Evolutionary conservation across 441 rosid genomes (phyloP).

Genomic region (Euphorbia celastroides): DNA sequence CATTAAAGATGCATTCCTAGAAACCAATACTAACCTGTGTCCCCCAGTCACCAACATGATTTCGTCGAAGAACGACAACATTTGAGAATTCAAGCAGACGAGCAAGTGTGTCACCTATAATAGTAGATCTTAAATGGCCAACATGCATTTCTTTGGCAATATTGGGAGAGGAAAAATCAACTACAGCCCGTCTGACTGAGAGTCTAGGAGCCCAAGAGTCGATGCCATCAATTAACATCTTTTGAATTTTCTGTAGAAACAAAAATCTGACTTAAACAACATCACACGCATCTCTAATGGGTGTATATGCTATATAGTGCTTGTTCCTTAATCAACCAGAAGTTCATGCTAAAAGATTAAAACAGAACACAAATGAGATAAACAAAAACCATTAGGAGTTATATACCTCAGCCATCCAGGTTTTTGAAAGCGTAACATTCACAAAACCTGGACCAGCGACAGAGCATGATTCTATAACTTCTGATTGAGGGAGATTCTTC

Average conservation of each 20-base stretch:
- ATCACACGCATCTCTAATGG: background rate
- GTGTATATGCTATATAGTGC: background rate
- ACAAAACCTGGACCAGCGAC: slow-evolving; percentile 88
- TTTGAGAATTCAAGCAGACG: slow-evolving; percentile 90
- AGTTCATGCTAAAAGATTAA: background rate
- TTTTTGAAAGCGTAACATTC: slow-evolving; percentile 58
- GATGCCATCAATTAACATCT: slow-evolving; percentile 70
- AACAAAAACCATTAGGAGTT: background rate
- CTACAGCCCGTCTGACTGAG: slow-evolving; percentile 56
- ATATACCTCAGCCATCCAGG: slow-evolving; percentile 78
- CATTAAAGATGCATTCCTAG: slow-evolving; percentile 2
- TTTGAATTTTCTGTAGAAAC: slow-evolving; percentile 56
- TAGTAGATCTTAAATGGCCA: slow-evolving; percentile 90
- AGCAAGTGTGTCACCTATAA: slow-evolving; percentile 86
- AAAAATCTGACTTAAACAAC: slow-evolving; percentile 13
- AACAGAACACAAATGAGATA: background rate
- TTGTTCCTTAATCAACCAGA: background rate
- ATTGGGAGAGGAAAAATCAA: slow-evolving; percentile 96
- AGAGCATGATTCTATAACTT: slow-evolving; percentile 72
- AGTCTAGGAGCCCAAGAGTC: slow-evolving; percentile 78
- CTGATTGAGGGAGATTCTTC: slow-evolving; percentile 58
- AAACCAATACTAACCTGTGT: slow-evolving; percentile 60
- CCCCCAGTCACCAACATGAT: slow-evolving; percentile 99
- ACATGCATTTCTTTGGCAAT: slow-evolving; percentile 98
- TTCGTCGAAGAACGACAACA: slow-evolving; percentile 81